Evolutionary conservation across 257 asterid genomes (phyloP), one percentile per base, ranked within the genome.

Genomic region (Knoxia roxburghii): DNA sequence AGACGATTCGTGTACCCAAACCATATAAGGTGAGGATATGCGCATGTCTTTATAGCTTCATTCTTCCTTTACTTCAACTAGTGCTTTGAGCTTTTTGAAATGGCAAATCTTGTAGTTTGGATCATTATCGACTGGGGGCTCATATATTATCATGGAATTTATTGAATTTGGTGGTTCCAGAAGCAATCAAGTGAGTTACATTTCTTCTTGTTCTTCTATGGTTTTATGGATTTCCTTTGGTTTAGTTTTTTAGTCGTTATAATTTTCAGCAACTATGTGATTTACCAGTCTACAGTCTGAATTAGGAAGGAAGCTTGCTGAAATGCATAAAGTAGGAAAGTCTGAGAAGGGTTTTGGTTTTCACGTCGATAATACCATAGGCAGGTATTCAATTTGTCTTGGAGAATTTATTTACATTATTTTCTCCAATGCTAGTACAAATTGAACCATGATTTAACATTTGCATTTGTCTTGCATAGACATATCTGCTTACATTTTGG

Each of bases 291-390:
- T 80, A 69, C 83, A 93, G 98, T 86, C 94, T 77, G 86, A 72
- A 73, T 82, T 93, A 80, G 98, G 98, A 75, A 85, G 95, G 89
- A 93, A 88, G 86, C 96, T 93, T 30, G 98, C 94, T 70, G 96
- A 88, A 81, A 93, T 93, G 98, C 97, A 93, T 78, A 93, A 84
- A 77, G 89, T 84, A 7, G 95, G 83, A 48, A 90, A 84, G 72
- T 87, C 90, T 6, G 76, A 69, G 35, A 90, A 88, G 61, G 99
- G 97, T 9, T 93, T 81, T 65, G 99, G 98, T 63, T 89, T 93
- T 76, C 81, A 88, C 50, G 96, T 93, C 56, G 89, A 86, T 54
- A 93, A 93, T 69, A 93, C 98, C 64, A 90, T 93, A 63, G 97
- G 98, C 76, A 93, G 98, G 97, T 93, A 79, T 53, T n/a, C 27